Conservation (phyloP, 2,329 filamentous ascomycete genomes). For the Parasarocladium wereldwijsianum region DNA sequence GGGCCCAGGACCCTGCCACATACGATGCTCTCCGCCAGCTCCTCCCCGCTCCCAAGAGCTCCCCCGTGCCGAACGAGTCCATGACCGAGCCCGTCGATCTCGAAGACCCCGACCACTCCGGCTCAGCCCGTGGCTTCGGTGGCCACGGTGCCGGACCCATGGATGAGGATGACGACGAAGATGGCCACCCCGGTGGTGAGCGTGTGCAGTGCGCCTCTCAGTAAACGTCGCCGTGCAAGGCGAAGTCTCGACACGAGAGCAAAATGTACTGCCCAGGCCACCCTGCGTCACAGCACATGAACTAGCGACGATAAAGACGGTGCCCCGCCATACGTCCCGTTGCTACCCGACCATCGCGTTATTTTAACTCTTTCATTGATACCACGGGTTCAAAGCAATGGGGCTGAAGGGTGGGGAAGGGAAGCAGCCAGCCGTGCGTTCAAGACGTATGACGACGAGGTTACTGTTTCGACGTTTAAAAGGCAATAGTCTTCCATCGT, state of each 20-base stretch:
- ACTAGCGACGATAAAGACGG: slow-evolving; percentile 9
- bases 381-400: too few species aligned
- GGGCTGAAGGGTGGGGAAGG: too few species aligned
- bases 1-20: slow-evolving; percentile 50
- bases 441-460: too few species aligned
- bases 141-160: slow-evolving; percentile 30
- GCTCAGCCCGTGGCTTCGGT: slow-evolving; percentile 52
- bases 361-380: too few species aligned
- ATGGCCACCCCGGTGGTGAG: slow-evolving; percentile 59
- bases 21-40: slow-evolving; percentile 71
- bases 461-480: too few species aligned
- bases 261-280: slow-evolving; percentile 6
- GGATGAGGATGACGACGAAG: slow-evolving; percentile 63
- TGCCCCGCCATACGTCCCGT: too few species aligned
- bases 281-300: slow-evolving; percentile 4
- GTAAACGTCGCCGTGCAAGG: slow-evolving; percentile 34
- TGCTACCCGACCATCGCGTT: too few species aligned
- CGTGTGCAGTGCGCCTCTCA: slow-evolving; percentile 79
- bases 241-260: too few species aligned
- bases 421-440: too few species aligned
- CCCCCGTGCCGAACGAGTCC: slow-evolving; percentile 53
- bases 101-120: slow-evolving; percentile 64
- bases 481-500: too few species aligned
- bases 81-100: slow-evolving; percentile 87
- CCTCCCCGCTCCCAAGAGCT: slow-evolving; percentile 57